Percentiles rank a stretch among this genome's conserved stretches.
phyloP scores from a whole-genome alignment of 164 flowering plant genomes.

The Nymphaea thermarum region DNA sequence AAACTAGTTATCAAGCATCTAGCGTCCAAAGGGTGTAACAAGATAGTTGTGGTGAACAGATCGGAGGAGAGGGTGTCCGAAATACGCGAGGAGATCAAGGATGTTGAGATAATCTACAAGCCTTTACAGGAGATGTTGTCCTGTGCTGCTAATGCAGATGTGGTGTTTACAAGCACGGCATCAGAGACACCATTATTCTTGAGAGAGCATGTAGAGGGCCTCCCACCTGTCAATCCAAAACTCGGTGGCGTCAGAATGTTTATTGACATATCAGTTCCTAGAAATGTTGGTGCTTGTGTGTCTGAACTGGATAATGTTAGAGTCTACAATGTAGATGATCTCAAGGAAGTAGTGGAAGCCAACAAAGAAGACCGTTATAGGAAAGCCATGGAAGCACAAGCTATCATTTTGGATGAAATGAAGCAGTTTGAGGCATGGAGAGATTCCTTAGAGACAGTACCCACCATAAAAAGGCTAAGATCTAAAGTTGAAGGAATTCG shows the following conservation, averaged over 20 bases:
- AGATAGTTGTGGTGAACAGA: conserved; percentile 82
- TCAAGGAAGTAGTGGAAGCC: conserved; percentile 93
- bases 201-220: conserved; percentile 50
- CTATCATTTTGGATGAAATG: conserved; percentile 65
- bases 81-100: conserved; percentile 66
- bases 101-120: conserved; percentile 68
- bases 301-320: conserved; percentile 35
- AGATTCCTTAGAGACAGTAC: conserved; percentile 92
- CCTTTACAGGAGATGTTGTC: conserved; percentile 66
- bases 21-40: conserved; percentile 87
- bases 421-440: conserved; percentile 93
- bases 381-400: conserved; percentile 93
- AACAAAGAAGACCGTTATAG: conserved; percentile 83
- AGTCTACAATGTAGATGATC: conserved; percentile 94
- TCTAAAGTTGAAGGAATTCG: conserved; percentile 81
- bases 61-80: conserved; percentile 76
- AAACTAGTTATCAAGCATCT: conserved; percentile 96
- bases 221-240: conserved; percentile 43
- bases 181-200: conserved; percentile 72
- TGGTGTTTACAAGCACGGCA: conserved; percentile 88
- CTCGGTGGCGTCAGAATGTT: conserved; percentile 68
- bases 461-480: conserved; percentile 85
- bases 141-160: conserved; percentile 82
- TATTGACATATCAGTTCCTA: conserved; percentile 89
- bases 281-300: conserved; percentile 86